Base-by-base conservation (phyloP, 2,329 filamentous ascomycete genomes). In the Lasiodiplodia sp. region DNA sequence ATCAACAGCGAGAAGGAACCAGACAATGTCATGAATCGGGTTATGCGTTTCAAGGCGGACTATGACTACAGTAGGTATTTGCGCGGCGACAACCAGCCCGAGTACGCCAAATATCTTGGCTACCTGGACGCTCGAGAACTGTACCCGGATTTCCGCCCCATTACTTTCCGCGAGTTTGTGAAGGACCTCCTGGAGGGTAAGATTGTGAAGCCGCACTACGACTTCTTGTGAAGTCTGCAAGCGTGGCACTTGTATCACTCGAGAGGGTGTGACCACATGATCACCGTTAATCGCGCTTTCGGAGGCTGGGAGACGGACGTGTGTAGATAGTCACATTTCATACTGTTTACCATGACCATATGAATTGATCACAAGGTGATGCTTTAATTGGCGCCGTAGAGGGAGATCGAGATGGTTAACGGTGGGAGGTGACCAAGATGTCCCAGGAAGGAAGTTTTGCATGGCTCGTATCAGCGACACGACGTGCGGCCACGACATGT, bases 81-180 rank as follows among this genome's bases (percentile, higher is more conserved):
- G 25, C 79, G 86, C 1, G 84, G 82, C 1, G 87, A 90, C 70
- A 87, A 87, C 73, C 83, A 79, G 11, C 84, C 83, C 0, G 83
- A 86, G 67, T 80, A 83, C 70, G 87, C 87, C 12, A 78, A 80
- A 62, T 88, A 87, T 70, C 77, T 89, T 5, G 86, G 86, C 2
- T 88, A 88, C 73, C 69, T 88, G 21, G 78, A 82, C 66, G 81
- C 78, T 38, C 83, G 83, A 71, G 83, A 88, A 21, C 76, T 88
- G 28, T 88, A 87, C 72, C 86, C 86, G 3, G 85, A 86, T 23
- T 78, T 87, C 25, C 51, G 37, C n/a, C 47, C 60, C 3, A 64
- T 52, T n/a, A 52, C 44, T 25, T 53, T 37, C 60, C 44, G n/a
- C 18, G 60, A 52, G 4, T 64, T 52, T 14, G 21, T 64, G 60